Percentiles rank a stretch among this genome's conserved stretches.
Conservation (phyloP, 306 rosid genomes). For the Prinsepia uniflora region DNA sequence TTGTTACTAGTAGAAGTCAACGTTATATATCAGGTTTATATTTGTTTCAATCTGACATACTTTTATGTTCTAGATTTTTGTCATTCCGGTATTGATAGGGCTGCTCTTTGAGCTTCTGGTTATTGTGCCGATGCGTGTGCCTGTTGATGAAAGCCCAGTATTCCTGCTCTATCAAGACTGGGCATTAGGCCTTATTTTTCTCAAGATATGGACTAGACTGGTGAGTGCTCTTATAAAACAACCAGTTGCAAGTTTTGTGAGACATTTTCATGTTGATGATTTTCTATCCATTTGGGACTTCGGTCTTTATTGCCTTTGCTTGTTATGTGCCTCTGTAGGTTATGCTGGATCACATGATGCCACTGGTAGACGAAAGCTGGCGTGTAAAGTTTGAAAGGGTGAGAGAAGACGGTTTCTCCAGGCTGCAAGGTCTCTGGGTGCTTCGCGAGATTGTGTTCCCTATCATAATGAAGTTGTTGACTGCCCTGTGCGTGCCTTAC, state of each 20-base stretch:
- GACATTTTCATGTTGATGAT: background rate
- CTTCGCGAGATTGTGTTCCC: constrained; percentile 93
- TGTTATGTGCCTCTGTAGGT: constrained; percentile 48
- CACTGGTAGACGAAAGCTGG: constrained; percentile 92
- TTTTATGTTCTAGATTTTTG: constrained; percentile 59
- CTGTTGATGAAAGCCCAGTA: constrained; percentile 99
- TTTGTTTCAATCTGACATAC: constrained; percentile 18
- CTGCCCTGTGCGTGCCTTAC: constrained; percentile 88
- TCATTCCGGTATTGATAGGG: constrained; percentile 92
- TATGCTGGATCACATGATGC: constrained; percentile 99
- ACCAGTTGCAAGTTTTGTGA: background rate
- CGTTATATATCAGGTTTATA: background rate
- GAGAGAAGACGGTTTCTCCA: constrained; percentile 93
- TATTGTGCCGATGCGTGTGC: constrained; percentile 97
- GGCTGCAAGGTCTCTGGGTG: constrained; percentile 98
- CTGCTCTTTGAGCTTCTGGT: constrained; percentile 98
- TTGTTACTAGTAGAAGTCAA: constrained; percentile 8
- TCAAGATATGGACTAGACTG: constrained; percentile 99
- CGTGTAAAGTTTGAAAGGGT: constrained; percentile 90
- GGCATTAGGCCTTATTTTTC: constrained; percentile 98
- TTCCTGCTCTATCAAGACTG: constrained; percentile 97
- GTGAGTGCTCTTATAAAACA: constrained; percentile 37
- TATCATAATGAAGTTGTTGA: constrained; percentile 85
- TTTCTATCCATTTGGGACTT: background rate
- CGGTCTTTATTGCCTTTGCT: constrained; percentile 16